Percentiles rank a stretch among this genome's conserved stretches.
Conservation (phyloP, 2,329 filamentous ascomycete species). For the Coniochaeta sp. region DNA sequence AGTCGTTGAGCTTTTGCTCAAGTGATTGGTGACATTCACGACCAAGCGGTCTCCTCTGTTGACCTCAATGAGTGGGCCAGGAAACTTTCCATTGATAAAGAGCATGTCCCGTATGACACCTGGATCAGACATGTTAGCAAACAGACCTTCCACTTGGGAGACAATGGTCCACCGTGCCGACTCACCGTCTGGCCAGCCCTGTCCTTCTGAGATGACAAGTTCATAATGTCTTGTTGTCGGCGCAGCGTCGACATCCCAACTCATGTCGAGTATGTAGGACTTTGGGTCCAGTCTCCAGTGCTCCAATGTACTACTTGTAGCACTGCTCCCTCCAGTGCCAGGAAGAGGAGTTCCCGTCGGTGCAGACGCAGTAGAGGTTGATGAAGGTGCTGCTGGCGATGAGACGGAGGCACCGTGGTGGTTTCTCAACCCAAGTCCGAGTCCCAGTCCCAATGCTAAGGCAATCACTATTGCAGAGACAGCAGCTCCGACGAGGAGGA, state of each 20-base stretch:
- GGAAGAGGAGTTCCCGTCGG: background rate
- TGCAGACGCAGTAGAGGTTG: background rate
- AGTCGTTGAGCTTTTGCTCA: slow-evolving; percentile 49
- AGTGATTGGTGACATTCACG: slow-evolving; percentile 55
- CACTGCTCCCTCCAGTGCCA: background rate
- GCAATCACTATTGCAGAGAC: background rate
- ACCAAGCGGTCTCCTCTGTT: slow-evolving; percentile 65
- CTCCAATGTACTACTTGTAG: background rate
- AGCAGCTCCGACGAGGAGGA: background rate
- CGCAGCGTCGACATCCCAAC: background rate
- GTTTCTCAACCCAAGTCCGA: background rate
- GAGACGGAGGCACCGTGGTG: background rate
- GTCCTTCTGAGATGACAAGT: background rate
- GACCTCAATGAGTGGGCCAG: slow-evolving; percentile 63
- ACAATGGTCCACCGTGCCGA: too few species aligned
- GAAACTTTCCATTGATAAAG: slow-evolving; percentile 69
- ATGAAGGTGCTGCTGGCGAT: background rate
- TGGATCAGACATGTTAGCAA: background rate
- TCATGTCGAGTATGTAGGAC: background rate
- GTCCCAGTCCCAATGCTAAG: background rate
- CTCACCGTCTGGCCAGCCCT: background rate
- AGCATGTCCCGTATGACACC: slow-evolving; percentile 52
- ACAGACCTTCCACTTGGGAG: too few species aligned
- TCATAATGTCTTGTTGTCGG: background rate
- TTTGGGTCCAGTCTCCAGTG: background rate